Evolutionary conservation across 495 filamentous ascomycete species (phyloP).

Genomic region (Hypomontagnella submonticulosa): DNA sequence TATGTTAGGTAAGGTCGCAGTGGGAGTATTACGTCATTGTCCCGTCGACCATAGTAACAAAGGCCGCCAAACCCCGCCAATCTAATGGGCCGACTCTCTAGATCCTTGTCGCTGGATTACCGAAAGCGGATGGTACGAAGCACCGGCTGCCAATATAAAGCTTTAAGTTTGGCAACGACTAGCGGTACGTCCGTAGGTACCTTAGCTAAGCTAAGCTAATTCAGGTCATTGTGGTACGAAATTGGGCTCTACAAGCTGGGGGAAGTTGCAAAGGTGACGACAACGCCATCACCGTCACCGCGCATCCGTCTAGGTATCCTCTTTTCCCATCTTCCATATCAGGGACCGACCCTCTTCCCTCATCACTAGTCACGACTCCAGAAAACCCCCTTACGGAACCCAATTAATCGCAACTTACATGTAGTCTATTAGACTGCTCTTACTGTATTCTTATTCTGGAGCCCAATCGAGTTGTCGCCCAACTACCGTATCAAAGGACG

Average conservation of each 20-base stretch:
- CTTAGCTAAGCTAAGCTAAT: conserved; percentile 34
- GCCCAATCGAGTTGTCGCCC: conserved; percentile 33
- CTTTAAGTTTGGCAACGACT: conserved; percentile 10
- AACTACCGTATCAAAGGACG: conserved; percentile 14
- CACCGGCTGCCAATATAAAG: conserved; percentile 9
- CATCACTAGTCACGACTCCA: conserved; percentile 1
- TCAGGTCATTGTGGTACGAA: conserved; percentile 21
- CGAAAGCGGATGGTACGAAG: conserved; percentile 37
- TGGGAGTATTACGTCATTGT: conserved; percentile 6
- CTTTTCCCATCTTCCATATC: conserved; percentile 6
- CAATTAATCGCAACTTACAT: conserved; percentile 19
- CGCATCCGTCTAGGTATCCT: conserved; percentile 28
- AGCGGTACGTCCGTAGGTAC: conserved; percentile 9
- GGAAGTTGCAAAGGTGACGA: conserved; percentile 43
- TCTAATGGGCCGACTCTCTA: conserved; percentile 3
- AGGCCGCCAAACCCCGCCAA: conserved; percentile 27
- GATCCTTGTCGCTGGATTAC: conserved; percentile 24
- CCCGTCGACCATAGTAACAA: conserved; percentile 17
- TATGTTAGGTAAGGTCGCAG: neutral
- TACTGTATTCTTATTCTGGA: conserved; percentile 9
- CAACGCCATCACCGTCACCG: conserved; percentile 40
- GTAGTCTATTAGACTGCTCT: neutral
- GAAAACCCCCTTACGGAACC: conserved; percentile 6
- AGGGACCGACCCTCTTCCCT: conserved; percentile 1
- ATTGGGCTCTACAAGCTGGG: conserved; percentile 21